Evolutionary conservation across 768 basidiomycete genomes (phyloP), one percentile per base, ranked within the genome.

Genomic region (Psilocybe sp.): DNA sequence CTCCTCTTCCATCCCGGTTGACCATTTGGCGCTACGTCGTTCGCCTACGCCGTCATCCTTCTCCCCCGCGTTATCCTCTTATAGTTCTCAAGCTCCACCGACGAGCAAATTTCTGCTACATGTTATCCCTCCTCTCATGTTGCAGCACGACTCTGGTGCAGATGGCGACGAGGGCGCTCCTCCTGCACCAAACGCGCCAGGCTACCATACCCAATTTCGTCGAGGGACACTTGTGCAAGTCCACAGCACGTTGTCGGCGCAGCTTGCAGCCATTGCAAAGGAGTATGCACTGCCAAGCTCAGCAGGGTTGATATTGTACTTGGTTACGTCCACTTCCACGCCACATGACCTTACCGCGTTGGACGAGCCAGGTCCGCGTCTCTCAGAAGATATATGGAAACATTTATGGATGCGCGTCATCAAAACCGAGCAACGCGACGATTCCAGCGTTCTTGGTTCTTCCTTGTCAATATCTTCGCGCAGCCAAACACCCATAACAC

Each of bases 241-340:
- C 0, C 82, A 94, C 62, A 75, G 93, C 5, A 91, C 87, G 0
- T 71, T 98, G 1, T 85, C 91, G 37, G 79, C 84, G 1, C 95
- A 97, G 64, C 70, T 97, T 9, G 74, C 76, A 16, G 89, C 92
- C 6, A 97, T 98, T 45, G 93, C 95, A 12, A 86, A 85, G 67
- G 95, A 98, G 68, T 98, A 94, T 61, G 89, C 90, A 2, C 73
- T 98, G 14, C 95, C 95, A 1, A 92, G 87, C 57, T 91, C 89
- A 0, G 68, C 80, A 12, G 95, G 95, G 5, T 69, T 98, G 41
- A 74, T 90, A 38, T 75, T 98, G 1, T 98, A 94, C 66, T 81
- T 98, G 40, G 79, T 90, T 39, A 73, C 69, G 56, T 46, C 55
- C 60, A 39, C 50, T 59, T 45, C 44, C 58, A 44, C 50, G 55